Base-by-base conservation (phyloP, 164 flowering plant species). In the Stephania cephalantha region DNA sequence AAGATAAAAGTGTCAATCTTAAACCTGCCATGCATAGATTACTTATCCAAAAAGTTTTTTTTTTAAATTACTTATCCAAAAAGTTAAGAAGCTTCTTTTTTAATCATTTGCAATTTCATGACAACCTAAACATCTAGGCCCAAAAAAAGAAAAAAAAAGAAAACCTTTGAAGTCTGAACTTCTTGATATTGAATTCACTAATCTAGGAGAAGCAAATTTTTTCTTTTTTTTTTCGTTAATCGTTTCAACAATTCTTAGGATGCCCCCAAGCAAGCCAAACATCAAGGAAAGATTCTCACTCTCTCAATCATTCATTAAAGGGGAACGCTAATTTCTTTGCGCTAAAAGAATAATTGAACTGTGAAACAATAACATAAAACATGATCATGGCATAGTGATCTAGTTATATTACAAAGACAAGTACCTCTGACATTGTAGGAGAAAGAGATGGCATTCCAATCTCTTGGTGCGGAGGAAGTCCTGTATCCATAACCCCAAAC, bases 371-470 rank as follows among this genome's bases (percentile, higher is more conserved):
- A 22, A 69, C 7, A 44, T 35, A n/a, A 18, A 18, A 77, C 3
- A 5, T 25, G 66, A 58, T 6, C 64, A 58, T 15, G 64, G 7
- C n/a, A 30, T 22, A 13, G 22, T 17, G 48, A 71, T 71, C 18
- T 53, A 46, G 31, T 12, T 18, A 45, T 61, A 66, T 64, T 1
- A 68, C 48, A 80, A 78, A 70, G 46, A 35, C 70, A 67, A 76
- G 71, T 82, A 78, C 98, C 97, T 95, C 98, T 15, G 94, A 84
- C 98, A 94, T 94, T 73, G 98, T 95, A 71, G 99, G 99, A 65
- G 99, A 95, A 44, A 95, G 97, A 77, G 99, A 95, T 69, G 99
- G 99, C 99, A 95, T 95, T 79, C 99, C 99, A 77, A 95, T 88
- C 75, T 95, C 95, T 83, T 90, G 97, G 81, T 95, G 99, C 9